Percentiles rank a stretch among this genome's conserved stretches.
These are phyloP conservation scores for Aspergillus sp. DNA, from an alignment of 2,329 filamentous ascomycete species.

Conservation along the genomic window DNA sequence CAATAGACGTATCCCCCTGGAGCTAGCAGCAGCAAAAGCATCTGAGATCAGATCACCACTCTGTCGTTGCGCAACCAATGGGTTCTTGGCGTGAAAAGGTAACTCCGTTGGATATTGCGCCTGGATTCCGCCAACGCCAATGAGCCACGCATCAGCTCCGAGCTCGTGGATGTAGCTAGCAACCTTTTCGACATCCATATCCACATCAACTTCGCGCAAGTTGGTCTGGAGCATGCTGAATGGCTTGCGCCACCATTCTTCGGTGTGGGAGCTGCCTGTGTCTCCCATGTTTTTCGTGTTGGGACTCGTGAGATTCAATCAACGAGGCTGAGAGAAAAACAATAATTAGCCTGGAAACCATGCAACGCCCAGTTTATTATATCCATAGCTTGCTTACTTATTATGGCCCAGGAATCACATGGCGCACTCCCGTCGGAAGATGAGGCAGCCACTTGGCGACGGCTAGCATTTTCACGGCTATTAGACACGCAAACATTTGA, in stretches of 20 bases:
- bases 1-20: not conserved
- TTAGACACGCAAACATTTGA: too few species aligned
- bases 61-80: not conserved
- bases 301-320: not conserved
- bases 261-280: not conserved
- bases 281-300: not conserved
- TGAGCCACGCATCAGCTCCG: not conserved
- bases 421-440: too few species aligned
- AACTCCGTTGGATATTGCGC: not conserved
- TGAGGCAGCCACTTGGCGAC: too few species aligned
- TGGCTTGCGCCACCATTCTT: not conserved
- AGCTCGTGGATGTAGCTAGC: not conserved
- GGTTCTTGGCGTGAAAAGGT: not conserved
- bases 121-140: not conserved
- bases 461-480: too few species aligned
- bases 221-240: not conserved
- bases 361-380: too few species aligned
- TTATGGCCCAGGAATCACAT: too few species aligned
- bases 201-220: not conserved
- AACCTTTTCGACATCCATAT: not conserved
- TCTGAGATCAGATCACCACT: not conserved
- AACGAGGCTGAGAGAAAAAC: not conserved
- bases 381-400: too few species aligned
- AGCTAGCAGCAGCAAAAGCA: not conserved
- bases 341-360: too few species aligned